These are phyloP conservation scores for Fusarium secorum DNA, from an alignment of 2,329 filamentous ascomycete genomes.

Conservation along the genomic window DNA sequence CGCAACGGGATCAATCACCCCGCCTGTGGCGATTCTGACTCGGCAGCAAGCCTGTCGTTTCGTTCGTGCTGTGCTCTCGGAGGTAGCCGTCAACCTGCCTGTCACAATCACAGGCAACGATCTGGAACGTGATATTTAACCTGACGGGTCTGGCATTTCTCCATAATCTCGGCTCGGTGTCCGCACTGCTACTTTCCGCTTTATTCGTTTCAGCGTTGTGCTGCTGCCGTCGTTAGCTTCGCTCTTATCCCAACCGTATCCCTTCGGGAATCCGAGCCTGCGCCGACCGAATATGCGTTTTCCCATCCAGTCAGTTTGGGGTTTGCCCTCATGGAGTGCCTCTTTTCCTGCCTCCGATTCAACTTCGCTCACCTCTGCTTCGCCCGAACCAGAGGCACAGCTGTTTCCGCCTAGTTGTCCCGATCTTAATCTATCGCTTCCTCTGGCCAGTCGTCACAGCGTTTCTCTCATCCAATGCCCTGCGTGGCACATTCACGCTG, in stretches of 20 bases:
- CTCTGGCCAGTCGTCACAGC: background rate
- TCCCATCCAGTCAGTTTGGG: background rate
- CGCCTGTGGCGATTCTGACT: background rate
- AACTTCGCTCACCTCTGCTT: background rate
- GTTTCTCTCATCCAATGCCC: background rate
- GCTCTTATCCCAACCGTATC: slow-evolving; percentile 4
- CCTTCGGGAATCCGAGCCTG: slow-evolving; percentile 30
- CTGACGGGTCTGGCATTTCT: background rate
- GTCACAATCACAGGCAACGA: background rate
- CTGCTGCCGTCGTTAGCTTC: slow-evolving; percentile 1
- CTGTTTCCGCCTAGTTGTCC: background rate
- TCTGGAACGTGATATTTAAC: background rate
- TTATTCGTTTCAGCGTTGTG: background rate
- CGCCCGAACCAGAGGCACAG: background rate
- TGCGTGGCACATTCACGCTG: background rate
- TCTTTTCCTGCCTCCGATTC: background rate
- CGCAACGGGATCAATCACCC: background rate
- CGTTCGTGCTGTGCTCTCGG: background rate
- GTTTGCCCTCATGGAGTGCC: slow-evolving; percentile 5
- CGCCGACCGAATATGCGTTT: slow-evolving; percentile 20
- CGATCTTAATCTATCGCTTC: background rate
- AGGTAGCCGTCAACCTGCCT: slow-evolving; percentile 1
- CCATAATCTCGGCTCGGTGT: slow-evolving; percentile 1
- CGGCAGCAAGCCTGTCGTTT: background rate
- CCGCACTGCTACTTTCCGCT: background rate